Base-by-base conservation (phyloP, 805 yeast species). In the Naumovozyma baii region DNA sequence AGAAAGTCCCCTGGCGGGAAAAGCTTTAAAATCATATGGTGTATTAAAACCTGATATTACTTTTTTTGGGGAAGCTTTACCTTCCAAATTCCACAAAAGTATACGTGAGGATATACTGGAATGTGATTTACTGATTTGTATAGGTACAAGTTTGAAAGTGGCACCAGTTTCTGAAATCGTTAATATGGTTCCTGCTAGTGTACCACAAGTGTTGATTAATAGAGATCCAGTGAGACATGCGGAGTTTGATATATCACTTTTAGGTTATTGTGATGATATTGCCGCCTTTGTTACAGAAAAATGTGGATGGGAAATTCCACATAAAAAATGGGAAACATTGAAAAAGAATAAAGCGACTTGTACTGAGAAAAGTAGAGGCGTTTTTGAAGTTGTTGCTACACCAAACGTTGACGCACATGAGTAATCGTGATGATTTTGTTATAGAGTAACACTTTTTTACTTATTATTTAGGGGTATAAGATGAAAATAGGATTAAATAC, bases 31-130 rank as follows among this genome's bases (percentile, higher is more conserved):
- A 49, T 72, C 82, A 7, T 76, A 62, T 55, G 96, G 95, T 13
- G 90, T 86, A 2, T 70, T 84, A 73, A 87, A 88, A 57, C 96
- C 96, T 0, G 94, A 87, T 55, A 87, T 87, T 44, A 86, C 95
- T 0, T 87, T 87, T 54, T 87, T 87, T 50, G 95, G 95, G 13
- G 96, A 87, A 58, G 75, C 78, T 13, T 66, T 87, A 42, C 95
- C 96, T 1, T 67, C 68, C 12, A 61, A 69, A 36, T 87, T 80
- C 54, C 88, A 85, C 49, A 70, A 71, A 34, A 57, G 66, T 22
- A 72, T 79, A 20, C 64, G 67, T 32, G 69, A 70, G 33, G 96
- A 88, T 55, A 67, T 79, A 5, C 50, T 61, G 15, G 66, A 72
- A 32, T 84, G 95, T 61, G 96, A 88, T 59, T 65, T 87, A 39